Percentiles rank a stretch among this genome's conserved stretches.
These are phyloP conservation scores for Thuidium tamariscinum DNA, from an alignment of 225 moss, liverwort and hornwort species.

Conservation along the genomic window DNA sequence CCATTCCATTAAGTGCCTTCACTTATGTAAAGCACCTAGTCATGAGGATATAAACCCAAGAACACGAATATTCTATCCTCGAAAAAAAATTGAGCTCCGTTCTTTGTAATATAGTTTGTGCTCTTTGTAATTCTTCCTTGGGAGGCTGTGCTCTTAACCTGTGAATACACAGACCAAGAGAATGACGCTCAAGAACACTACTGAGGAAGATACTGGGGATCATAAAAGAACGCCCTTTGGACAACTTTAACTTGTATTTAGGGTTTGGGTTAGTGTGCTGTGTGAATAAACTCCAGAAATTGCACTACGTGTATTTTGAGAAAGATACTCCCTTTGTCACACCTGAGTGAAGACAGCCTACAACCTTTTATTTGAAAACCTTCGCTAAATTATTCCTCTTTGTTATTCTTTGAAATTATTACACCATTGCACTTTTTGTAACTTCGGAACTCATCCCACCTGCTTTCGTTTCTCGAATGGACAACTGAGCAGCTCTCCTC, in stretches of 20 bases:
- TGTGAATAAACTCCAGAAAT: background rate
- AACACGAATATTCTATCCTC: background rate
- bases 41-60: background rate
- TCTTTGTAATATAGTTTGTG: background rate
- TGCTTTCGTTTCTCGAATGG: constrained; percentile 11
- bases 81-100: background rate
- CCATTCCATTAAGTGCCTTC: background rate
- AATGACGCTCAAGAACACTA: background rate
- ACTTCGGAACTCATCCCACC: background rate
- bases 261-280: background rate
- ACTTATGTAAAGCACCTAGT: background rate
- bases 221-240: background rate
- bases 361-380: background rate
- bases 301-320: background rate
- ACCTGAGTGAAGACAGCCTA: background rate
- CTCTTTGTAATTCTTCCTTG: background rate
- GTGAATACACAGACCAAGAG: background rate
- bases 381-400: background rate
- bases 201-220: background rate
- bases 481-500: constrained; percentile 6
- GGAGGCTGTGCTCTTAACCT: background rate
- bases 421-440: background rate
- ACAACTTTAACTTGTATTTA: background rate
- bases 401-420: background rate
- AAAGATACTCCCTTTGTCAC: background rate